Evolutionary conservation across 768 basidiomycete species (phyloP), one percentile per base, ranked within the genome.

Genomic region (Mycena floridula): DNA sequence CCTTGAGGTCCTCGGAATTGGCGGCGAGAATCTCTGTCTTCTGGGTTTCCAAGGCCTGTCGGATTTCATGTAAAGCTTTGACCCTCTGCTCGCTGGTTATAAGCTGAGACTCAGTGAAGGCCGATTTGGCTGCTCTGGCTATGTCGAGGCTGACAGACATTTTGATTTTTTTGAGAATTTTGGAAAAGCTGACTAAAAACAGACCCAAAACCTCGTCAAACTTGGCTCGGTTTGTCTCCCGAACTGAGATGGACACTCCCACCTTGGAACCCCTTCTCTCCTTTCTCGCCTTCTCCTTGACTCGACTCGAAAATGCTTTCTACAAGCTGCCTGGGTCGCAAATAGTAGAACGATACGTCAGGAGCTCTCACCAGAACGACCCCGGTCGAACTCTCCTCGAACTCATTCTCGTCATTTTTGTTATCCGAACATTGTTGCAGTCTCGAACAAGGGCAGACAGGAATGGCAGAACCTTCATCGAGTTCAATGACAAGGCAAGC

Each of bases 341-440:
- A 2, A 85, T 93, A 48, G 65, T 91, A 50, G 78, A 87, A 50
- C 87, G 94, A 54, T 96, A 96, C 61, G 88, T 98, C 68, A 85
- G 80, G 66, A 91, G 89, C 23, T 94, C 90, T 0, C 94, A 99
- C 63, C 88, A 89, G 63, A 88, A 99, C 60, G 96, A 99, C 65
- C 96, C 96, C 1, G 89, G 87, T 25, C 75, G 96, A 43, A 92
- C 91, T 0, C 54, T 97, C 7, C 77, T 99, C 41, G 96, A 99
- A 64, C 61, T 97, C 18, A 80, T 95, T 40, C 77, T 99, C 26
- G 60, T 93, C 43, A 69, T 89, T 37, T 96, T 97, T 55, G 92
- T 89, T 18, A 76, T 98, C 43, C 70, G 90, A 45, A 97, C 95
- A 0, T 68, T 97, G n/a, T 61, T 96, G 35, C 91, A 94, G 65